Base-by-base conservation (phyloP, 1,139 yeast species). In the Blastobotrys elegans region DNA sequence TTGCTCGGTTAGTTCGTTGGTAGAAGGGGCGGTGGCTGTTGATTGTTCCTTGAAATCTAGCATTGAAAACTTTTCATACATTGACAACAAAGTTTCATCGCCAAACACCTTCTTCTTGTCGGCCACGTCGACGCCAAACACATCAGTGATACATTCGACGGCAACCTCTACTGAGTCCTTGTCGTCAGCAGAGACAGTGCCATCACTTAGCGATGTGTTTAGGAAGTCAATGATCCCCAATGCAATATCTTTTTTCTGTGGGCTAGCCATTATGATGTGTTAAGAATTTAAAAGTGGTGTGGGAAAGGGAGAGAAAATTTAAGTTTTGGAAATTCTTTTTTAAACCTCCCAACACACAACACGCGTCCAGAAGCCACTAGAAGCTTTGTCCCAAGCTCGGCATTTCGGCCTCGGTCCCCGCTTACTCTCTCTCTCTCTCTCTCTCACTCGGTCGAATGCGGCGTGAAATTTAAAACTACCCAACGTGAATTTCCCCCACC, bases 91-190 rank as follows among this genome's bases (percentile, higher is more conserved):
- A 40, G 53, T 62, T 48, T 73, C 60, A 58, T 76, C 72, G 35
- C 84, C 82, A 18, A 69, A 66, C 56, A 79, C 78, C 50, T 65
- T 57, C 13, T 72, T 57, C 31, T 66, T 63, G 22, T 68, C 58
- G 13, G 68, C 62, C 37, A 72, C 72, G 53, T 79, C 76, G 30
- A 92, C 82, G 49, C 75, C 83, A 66, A 84, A 92, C 5, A 95
- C 90, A 60, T 90, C 97, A 29, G 88, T 79, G 51, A 92, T 79
- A 71, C 97, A 88, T 62, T 87, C 96, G 60, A 89, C 78, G 56
- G 97, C 97, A 45, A 92, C 95, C 56, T 90, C 97, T 62, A 92
- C 75, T n/a, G 97, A 87, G 58, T 92, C 98, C 51, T 76, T 76
- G 29, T 40, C 43, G 18, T 40, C 42, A 10, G 34, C 20, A 29